Evolutionary conservation across 176 grass and related monocot genomes (phyloP), one percentile per base, ranked within the genome.

Genomic region (Hyparrhenia diplandra): DNA sequence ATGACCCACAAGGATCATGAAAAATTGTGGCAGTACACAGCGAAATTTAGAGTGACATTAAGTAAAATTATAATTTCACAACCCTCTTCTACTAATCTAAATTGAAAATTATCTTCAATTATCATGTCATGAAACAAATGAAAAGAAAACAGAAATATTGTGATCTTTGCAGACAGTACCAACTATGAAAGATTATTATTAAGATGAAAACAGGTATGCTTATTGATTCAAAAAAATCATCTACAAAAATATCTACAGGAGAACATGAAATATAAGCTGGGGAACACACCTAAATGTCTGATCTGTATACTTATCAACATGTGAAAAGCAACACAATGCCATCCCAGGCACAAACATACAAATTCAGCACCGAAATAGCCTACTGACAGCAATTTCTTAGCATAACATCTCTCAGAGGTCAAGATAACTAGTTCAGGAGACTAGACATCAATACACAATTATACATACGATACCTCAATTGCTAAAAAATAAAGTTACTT

Each of bases 221-320:
- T 24, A 76, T 51, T 0, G 76, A 54, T 77, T 82, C 21, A 64
- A 46, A 64, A 46, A 77, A 82, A 67, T 2, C 28, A 68, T 49
- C 18, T 23, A 29, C 43, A 49, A 41, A 76, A 11, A 28, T 4
- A 1, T 47, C 45, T 34, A n/a, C 2, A 8, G 14, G 10, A 13
- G 10, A 52, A 24, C 7, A 24, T 39, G 64, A 14, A 17, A 37
- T 3, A 69, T 49, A 67, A 67, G 49, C 18, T 64, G 34, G 13
- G 35, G 16, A 39, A n/a, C n/a, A 75, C 4, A 13, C 39, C 3
- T 2, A 54, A 42, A 25, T 72, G 34, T 4, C 35, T 65, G 14
- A 59, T 67, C 10, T 17, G 10, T 51, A 45, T 43, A 6, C 59
- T 39, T 8, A 27, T 27, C 27, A 1, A 32, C 6, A 68, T 37